phyloP scores from a whole-genome alignment of 1,139 yeast genomes.

The Kodamaea derodonti region DNA sequence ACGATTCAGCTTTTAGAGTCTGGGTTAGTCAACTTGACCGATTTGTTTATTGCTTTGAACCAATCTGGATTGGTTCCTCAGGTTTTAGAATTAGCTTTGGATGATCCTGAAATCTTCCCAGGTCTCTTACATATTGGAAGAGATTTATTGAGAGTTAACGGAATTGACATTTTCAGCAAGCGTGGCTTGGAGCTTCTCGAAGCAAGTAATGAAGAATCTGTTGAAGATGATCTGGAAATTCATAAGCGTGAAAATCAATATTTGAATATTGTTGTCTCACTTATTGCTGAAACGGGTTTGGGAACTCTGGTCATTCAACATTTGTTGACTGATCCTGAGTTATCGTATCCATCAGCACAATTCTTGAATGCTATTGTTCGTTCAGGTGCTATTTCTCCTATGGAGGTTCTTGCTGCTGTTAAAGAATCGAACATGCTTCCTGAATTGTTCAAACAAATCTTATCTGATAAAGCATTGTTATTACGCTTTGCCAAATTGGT shows the following conservation, averaged over 20 bases:
- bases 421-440: conserved; percentile 20
- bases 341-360: conserved; percentile 26
- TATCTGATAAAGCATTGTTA: conserved; percentile 18
- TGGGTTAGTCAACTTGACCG: conserved; percentile 21
- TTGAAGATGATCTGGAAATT: conserved; percentile 4
- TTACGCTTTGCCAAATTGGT: conserved; percentile 18
- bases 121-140: conserved; percentile 25
- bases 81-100: conserved; percentile 21
- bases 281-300: conserved; percentile 30
- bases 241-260: conserved; percentile 22
- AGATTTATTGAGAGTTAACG: conserved; percentile 22
- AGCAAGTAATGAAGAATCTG: neutral
- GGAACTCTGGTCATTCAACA: conserved; percentile 25
- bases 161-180: conserved; percentile 14
- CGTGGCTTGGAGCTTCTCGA: conserved; percentile 4
- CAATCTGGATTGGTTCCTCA: conserved; percentile 28
- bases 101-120: conserved; percentile 26
- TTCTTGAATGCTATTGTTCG: conserved; percentile 21
- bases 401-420: conserved; percentile 20
- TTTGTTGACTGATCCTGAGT: conserved; percentile 25
- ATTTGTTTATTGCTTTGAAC: conserved; percentile 25
- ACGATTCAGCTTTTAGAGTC: conserved; percentile 20
- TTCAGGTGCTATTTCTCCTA: conserved; percentile 22
- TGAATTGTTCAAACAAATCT: conserved; percentile 17
- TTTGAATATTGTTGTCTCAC: conserved; percentile 21